phyloP scores from a whole-genome alignment of 2,329 filamentous ascomycete genomes.

The Claviceps fusiformis region DNA sequence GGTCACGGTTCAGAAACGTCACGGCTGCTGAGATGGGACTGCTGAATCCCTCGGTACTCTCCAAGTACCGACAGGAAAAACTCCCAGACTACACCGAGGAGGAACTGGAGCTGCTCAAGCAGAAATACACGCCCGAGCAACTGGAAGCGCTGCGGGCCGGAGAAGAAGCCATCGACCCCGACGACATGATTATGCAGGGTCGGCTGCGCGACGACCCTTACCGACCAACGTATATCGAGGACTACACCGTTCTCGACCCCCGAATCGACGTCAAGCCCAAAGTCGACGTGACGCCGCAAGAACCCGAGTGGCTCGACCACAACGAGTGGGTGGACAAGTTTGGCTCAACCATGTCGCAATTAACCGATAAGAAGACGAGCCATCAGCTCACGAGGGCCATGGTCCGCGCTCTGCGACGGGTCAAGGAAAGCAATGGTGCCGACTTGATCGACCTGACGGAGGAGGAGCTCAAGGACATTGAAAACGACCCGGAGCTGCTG shows the following conservation, averaged over 20 bases:
- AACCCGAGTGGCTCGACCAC: conserved; percentile 43
- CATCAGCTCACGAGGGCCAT: conserved; percentile 28
- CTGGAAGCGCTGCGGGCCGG: conserved; percentile 69
- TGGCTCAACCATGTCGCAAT: conserved; percentile 29
- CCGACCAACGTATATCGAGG: conserved; percentile 64
- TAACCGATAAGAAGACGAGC: conserved; percentile 29
- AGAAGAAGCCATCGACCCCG: conserved; percentile 59
- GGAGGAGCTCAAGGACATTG: conserved; percentile 29
- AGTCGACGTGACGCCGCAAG: conserved; percentile 33
- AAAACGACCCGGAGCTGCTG: conserved; percentile 25
- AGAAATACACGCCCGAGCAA: conserved; percentile 69
- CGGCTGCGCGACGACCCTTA: conserved; percentile 59
- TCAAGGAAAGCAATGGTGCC: conserved; percentile 27
- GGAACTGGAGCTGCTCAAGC: conserved; percentile 47
- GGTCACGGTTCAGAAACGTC: conserved; percentile 39
- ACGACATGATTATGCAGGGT: conserved; percentile 63
- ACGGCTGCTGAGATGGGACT: conserved; percentile 39
- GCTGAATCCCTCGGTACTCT: conserved; percentile 27
- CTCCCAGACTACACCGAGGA: conserved; percentile 54
- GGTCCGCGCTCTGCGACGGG: conserved; percentile 26
- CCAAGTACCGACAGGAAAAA: conserved; percentile 29
- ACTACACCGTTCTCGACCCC: conserved; percentile 65
- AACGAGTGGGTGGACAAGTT: conserved; percentile 48
- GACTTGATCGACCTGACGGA: conserved; percentile 36
- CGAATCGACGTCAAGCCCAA: conserved; percentile 58